Evolutionary conservation across 805 yeast species (phyloP), one percentile per base, ranked within the genome.

Genomic region (Kuraishia floccosa): DNA sequence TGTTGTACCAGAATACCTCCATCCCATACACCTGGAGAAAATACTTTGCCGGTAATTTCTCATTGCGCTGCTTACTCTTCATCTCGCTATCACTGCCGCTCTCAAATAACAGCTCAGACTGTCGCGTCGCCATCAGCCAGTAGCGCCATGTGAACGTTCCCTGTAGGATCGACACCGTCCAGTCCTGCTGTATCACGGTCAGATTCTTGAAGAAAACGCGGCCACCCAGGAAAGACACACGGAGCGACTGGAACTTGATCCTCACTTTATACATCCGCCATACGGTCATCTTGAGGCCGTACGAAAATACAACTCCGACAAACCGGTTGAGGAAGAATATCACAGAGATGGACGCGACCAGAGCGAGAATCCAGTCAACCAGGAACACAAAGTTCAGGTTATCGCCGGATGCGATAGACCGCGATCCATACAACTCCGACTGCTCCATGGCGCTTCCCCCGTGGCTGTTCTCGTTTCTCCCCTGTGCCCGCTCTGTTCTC

Each of bases 131-230:
- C 4, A 60, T 55, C 31, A 84, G 58, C 97, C 97, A 91, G 50
- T 85, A 89, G 37, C 93, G 55, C 97, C 97, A 91, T 0, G 94
- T 82, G 17, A 89, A 47, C 42, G 73, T 71, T 1, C 89, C 80
- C 37, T 77, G 76, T 17, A 82, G 65, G 1, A 82, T 63, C 7
- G 84, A 69, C 1, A 84, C 46, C 2, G 94, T 74, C 37, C 74
- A 73, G 53, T 87, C 79, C 30, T 72, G 63, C n/a, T 85, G 80
- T 5, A 82, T 70, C 9, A 83, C 61, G 3, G 81, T 70, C 13
- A 87, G 47, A 49, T 86, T 84, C 40, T 78, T 80, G 46, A 86
- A 73, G 46, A 82, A 72, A 6, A 89, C 34, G 18, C 94, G 65
- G 1, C 97, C 97, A 4, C 86, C 94, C 1, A 91, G 57, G 6